Percentiles rank a stretch among this genome's conserved stretches.
Conservation (phyloP, 1,139 yeast species). For the Casaregolazyma suthepensis region DNA sequence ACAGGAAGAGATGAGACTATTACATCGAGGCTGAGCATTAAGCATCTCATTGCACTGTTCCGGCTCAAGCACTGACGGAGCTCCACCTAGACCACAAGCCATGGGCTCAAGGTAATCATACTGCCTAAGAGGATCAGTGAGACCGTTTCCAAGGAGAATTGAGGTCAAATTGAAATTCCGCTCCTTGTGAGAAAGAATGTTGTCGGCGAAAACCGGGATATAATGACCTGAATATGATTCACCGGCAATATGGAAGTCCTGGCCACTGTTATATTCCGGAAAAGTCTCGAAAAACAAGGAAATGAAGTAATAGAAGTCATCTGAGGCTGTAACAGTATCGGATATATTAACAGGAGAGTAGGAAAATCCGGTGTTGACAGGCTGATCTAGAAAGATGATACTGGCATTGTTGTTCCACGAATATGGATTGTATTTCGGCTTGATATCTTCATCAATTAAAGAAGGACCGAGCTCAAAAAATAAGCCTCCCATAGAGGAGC, state of each 20-base stretch:
- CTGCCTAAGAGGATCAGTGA: constrained; percentile 70
- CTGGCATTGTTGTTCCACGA: constrained; percentile 90
- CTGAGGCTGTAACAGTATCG: constrained; percentile 65
- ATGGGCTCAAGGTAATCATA: constrained; percentile 66
- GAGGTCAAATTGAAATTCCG: constrained; percentile 63
- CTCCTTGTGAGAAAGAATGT: constrained; percentile 57
- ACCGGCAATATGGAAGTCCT: constrained; percentile 74
- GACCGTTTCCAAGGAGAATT: constrained; percentile 76
- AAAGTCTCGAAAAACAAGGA: constrained; percentile 72
- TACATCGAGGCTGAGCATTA: constrained; percentile 52
- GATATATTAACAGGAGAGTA: constrained; percentile 52
- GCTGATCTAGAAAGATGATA: constrained; percentile 89
- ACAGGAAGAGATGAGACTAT: constrained; percentile 47
- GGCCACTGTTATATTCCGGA: constrained; percentile 48
- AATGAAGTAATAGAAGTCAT: constrained; percentile 72
- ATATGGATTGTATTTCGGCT: constrained; percentile 69
- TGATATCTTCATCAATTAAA: constrained; percentile 56
- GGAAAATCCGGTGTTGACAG: constrained; percentile 89
- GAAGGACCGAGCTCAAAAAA: constrained; percentile 90
- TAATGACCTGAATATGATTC: constrained; percentile 89
- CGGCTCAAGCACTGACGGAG: constrained; percentile 55
- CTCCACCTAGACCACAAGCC: constrained; percentile 83
- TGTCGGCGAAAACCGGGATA: constrained; percentile 72
- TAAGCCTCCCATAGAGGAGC: constrained; percentile 85
- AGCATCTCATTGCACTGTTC: constrained; percentile 56